A percentile compares a stretch with the other conserved stretches of the same genome.
Evolutionary conservation across 2,329 filamentous ascomycete species (phyloP).

Genomic region (Monosporascus sp.): DNA sequence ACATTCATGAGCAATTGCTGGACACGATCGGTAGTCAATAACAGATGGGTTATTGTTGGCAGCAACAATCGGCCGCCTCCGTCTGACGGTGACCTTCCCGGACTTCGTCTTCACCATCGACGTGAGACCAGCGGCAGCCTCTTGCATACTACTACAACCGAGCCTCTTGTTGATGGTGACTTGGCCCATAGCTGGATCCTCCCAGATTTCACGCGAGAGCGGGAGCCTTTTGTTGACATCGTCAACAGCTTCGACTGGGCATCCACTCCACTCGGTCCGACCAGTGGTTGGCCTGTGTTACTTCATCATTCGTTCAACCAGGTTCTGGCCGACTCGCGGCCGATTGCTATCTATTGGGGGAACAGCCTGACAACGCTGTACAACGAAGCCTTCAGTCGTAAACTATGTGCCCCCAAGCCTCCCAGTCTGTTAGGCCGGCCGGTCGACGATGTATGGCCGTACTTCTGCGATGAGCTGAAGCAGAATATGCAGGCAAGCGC

Average conservation of each 20-base stretch:
- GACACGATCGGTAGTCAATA: slow-evolving; percentile 31
- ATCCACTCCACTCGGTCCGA: slow-evolving; percentile 40
- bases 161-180: slow-evolving; percentile 9
- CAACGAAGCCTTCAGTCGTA: slow-evolving; percentile 62
- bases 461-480: slow-evolving; percentile 35
- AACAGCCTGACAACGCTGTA: slow-evolving; percentile 60
- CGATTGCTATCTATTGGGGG: slow-evolving; percentile 61
- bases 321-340: slow-evolving; percentile 39
- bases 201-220: slow-evolving; percentile 30
- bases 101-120: slow-evolving; percentile 4
- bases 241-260: slow-evolving; percentile 43
- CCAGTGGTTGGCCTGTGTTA: slow-evolving; percentile 40
- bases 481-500: slow-evolving; percentile 32
- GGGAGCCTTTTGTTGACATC: slow-evolving; percentile 35
- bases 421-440: slow-evolving; percentile 57
- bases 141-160: slow-evolving; percentile 2
- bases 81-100: slow-evolving; percentile 17
- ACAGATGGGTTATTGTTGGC: slow-evolving; percentile 35
- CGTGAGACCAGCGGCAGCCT: slow-evolving; percentile 7
- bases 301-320: slow-evolving; percentile 42
- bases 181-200: slow-evolving; percentile 23
- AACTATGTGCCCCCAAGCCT: slow-evolving; percentile 60
- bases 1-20: slow-evolving; percentile 28
- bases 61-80: slow-evolving; percentile 31
- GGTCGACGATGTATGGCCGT: slow-evolving; percentile 56